A percentile compares a stretch with the other conserved stretches of the same genome.
phyloP scores from a whole-genome alignment of 2,329 filamentous ascomycete genomes.

The Pestalotiopsis fici region DNA sequence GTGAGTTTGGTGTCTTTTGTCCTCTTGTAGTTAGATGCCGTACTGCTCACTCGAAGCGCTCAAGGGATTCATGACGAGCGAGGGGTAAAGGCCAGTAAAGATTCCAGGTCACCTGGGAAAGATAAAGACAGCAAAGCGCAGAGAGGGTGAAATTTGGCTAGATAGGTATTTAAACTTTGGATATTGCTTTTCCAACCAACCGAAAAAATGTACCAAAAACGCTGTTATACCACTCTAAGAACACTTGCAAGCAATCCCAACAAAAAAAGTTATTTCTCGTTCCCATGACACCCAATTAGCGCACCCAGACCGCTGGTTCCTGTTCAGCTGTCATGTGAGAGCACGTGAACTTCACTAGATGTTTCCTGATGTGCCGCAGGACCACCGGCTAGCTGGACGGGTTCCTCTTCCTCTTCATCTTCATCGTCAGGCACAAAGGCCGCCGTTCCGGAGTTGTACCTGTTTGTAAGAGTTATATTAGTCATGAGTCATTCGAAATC shows the following conservation, averaged over 20 bases:
- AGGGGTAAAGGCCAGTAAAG: too few relatives aligned
- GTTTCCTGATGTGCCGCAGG: background rate
- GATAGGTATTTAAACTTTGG: background rate
- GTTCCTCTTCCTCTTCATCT: conserved; percentile 16
- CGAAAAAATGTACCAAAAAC: background rate
- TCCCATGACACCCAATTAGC: background rate
- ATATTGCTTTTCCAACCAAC: background rate
- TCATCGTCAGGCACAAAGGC: conserved; percentile 48
- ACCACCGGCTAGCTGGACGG: background rate
- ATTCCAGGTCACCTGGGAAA: too few relatives aligned
- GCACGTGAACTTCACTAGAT: background rate
- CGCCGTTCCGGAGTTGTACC: conserved; percentile 42
- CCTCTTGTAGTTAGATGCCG: too few relatives aligned
- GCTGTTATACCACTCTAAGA: background rate
- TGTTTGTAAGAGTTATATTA: background rate
- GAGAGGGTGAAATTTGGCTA: background rate
- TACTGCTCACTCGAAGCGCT: too few relatives aligned
- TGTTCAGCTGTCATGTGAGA: background rate
- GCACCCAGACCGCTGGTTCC: background rate
- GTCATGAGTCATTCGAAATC: background rate
- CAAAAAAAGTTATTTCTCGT: background rate
- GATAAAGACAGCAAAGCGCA: too few relatives aligned
- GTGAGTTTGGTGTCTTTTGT: background rate
- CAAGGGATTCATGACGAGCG: too few relatives aligned
- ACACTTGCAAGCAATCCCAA: background rate